Evolutionary conservation across 345 rosid species (phyloP), one percentile per base, ranked within the genome.

Genomic region (Salix caprea): DNA sequence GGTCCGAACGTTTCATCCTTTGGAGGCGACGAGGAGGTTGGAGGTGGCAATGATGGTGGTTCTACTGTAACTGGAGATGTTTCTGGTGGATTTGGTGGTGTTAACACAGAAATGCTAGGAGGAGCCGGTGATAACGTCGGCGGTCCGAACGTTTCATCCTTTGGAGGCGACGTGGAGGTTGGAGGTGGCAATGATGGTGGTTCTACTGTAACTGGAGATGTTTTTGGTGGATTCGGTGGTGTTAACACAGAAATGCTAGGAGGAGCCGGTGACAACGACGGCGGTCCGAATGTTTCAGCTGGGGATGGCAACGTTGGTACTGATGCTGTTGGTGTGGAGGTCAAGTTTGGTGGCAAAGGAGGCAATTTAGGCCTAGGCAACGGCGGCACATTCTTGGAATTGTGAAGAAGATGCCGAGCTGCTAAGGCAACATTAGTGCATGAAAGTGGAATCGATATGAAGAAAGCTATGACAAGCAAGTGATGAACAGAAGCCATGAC

Each of bases 331-430:
- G 85, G 44, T 13, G 74, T 61, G n/a, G 65, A 61, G 56, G 50
- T 74, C 2, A 80, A 77, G 36, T 72, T 1, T 4, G 69, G 40
- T 23, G 82, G 83, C 46, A 74, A 12, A 37, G 78, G 83, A 19
- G 81, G 84, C 68, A 74, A 69, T 68, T 58, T 76, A 42, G 68
- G 71, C 16, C 40, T 13, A 26, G 76, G 76, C 40, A 73, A 39
- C 44, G 68, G 76, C 26, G 69, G 39, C 56, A 73, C 7, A 61
- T n/a, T 54, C 18, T 56, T 36, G 2, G 65, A 21, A 11, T 4
- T 4, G 48, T 73, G 26, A 3, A 26, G n/a, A 1, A 61, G 39
- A 62, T 39, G 23, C 28, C 76, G 76, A 16, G 58, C 24, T 24
- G 76, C 76, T 40, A 4, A 15, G 18, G 30, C 69, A 34, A 62